A percentile compares a stretch with the other conserved stretches of the same genome.
Evolutionary conservation across 208 protist genomes (phyloP).

Genomic region (Acanthamoeba healyi): DNA sequence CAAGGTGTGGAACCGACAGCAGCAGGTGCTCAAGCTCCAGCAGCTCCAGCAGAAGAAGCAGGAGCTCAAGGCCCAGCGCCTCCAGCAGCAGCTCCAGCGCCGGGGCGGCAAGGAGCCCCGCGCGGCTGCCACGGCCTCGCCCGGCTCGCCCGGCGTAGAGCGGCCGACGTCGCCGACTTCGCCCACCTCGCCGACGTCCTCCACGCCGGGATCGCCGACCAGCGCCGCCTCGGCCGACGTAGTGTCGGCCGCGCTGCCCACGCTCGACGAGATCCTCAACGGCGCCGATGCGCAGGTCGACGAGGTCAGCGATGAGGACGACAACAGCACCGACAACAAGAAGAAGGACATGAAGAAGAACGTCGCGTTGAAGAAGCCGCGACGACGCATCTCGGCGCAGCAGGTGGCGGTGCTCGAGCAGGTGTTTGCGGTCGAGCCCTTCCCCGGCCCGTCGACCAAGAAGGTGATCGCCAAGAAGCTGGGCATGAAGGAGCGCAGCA

Average conservation of each 20-base stretch:
- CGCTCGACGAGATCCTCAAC: slow-evolving; percentile 24
- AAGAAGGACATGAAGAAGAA: background rate
- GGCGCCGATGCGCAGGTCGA: background rate
- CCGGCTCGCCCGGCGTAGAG: background rate
- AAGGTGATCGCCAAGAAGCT: slow-evolving; percentile 45
- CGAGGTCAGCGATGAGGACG: background rate
- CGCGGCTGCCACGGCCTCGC: background rate
- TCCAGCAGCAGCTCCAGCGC: background rate
- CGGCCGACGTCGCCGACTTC: background rate
- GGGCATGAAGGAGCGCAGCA: slow-evolving; percentile 10
- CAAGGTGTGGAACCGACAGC: slow-evolving; percentile 45
- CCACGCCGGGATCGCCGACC: background rate
- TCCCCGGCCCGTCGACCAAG: slow-evolving; percentile 13
- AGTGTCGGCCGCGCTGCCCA: background rate
- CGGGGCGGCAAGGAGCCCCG: background rate
- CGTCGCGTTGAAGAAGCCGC: background rate
- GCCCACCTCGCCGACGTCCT: background rate
- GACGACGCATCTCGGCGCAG: slow-evolving; percentile 24
- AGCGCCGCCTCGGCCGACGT: background rate
- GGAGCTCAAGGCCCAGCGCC: slow-evolving; percentile 27
- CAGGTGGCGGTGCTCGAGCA: slow-evolving; percentile 40
- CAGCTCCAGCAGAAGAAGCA: slow-evolving; percentile 61
- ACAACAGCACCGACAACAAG: background rate
- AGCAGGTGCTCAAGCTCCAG: slow-evolving; percentile 56
- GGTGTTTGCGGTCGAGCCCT: slow-evolving; percentile 50